Conservation (phyloP, 164 flowering plant genomes). For the Vitis amurensis region DNA sequence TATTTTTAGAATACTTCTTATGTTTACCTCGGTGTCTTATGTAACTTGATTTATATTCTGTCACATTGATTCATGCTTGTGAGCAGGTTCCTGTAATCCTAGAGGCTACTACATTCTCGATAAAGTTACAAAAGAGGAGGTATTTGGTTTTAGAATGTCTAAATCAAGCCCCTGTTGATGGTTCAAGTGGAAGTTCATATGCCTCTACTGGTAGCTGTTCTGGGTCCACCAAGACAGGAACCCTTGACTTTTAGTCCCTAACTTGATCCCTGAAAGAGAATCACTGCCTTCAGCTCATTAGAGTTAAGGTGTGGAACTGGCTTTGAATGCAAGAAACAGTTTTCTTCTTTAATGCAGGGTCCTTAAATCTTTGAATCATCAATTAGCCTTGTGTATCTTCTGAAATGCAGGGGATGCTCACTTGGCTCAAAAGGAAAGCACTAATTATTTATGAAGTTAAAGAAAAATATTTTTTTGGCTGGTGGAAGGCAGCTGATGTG, state of each 20-base stretch:
- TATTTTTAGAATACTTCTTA: not conserved
- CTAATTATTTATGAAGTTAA: too few relatives aligned
- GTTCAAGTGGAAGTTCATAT: slow-evolving; percentile 81
- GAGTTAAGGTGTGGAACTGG: not conserved
- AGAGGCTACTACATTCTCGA: slow-evolving; percentile 81
- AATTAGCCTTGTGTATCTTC: too few relatives aligned
- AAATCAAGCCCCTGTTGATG: slow-evolving; percentile 96
- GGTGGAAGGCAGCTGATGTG: too few relatives aligned
- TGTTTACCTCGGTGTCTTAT: not conserved
- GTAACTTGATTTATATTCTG: not conserved
- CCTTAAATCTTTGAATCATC: not conserved
- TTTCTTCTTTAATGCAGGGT: not conserved
- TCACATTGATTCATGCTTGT: not conserved
- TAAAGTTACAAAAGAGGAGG: slow-evolving; percentile 76
- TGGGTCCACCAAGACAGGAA: slow-evolving; percentile 47
- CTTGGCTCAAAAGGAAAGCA: too few relatives aligned
- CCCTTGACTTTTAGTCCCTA: slow-evolving; percentile 61
- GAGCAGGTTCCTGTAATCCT: slow-evolving; percentile 80
- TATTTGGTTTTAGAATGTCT: slow-evolving; percentile 76
- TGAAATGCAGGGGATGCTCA: too few relatives aligned
- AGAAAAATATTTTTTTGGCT: too few relatives aligned
- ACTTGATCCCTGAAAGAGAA: not conserved
- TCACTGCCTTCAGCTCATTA: not conserved
- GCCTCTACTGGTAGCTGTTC: slow-evolving; percentile 63
- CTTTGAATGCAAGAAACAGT: not conserved